A percentile compares a stretch with the other conserved stretches of the same genome.
Conservation (phyloP, 2,329 filamentous ascomycete genomes). For the Paraconiothyrium brasiliense region DNA sequence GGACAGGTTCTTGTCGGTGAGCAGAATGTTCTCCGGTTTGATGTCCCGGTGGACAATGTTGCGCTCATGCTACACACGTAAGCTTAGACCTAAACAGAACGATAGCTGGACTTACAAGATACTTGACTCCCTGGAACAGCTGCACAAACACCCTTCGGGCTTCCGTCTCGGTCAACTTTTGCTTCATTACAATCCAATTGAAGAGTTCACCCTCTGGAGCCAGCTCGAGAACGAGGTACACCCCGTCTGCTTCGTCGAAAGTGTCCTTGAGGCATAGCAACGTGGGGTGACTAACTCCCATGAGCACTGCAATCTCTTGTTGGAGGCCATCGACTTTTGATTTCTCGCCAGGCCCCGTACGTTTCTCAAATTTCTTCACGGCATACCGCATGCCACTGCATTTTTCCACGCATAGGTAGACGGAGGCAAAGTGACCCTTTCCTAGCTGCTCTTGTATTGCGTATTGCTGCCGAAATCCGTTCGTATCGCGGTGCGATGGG, state of each 20-base stretch:
- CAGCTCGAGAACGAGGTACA: conserved; percentile 91
- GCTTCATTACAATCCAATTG: conserved; percentile 90
- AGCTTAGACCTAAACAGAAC: conserved; percentile 26
- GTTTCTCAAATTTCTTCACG: conserved; percentile 94
- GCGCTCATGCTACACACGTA: conserved; percentile 79
- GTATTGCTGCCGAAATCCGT: conserved; percentile 86
- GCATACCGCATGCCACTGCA: conserved; percentile 82
- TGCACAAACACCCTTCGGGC: conserved; percentile 88
- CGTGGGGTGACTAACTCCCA: conserved; percentile 96
- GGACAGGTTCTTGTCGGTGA: conserved; percentile 83
- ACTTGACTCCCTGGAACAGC: conserved; percentile 92
- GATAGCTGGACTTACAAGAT: conserved; percentile 72
- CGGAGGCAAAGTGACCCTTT: conserved; percentile 94
- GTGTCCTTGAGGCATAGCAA: conserved; percentile 94
- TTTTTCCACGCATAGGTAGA: conserved; percentile 90
- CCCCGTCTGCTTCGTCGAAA: conserved; percentile 88
- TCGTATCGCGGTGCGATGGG: conserved; percentile 67
- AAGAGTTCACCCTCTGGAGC: conserved; percentile 94
- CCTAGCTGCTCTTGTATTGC: conserved; percentile 84
- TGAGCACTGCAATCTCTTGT: conserved; percentile 95
- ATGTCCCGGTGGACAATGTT: conserved; percentile 98
- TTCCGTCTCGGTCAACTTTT: conserved; percentile 85
- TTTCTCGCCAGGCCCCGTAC: conserved; percentile 80
- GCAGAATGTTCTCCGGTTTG: conserved; percentile 94
- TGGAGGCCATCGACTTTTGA: conserved; percentile 87